phyloP scores from a whole-genome alignment of 768 basidiomycete genomes.

The Leccinum truebloodii region DNA sequence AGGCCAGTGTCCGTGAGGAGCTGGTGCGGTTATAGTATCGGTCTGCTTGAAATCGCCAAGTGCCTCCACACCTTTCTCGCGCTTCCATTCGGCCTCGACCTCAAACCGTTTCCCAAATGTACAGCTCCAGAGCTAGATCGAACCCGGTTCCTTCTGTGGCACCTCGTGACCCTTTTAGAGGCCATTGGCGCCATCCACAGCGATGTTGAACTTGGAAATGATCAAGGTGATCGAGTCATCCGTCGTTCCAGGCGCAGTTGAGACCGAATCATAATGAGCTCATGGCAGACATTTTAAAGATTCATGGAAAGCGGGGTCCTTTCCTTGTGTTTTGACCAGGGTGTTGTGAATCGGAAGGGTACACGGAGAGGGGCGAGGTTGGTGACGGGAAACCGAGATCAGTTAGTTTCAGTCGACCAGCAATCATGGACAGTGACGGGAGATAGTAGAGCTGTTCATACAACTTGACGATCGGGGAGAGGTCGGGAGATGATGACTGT shows the following conservation, averaged over 20 bases:
- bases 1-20: no score
- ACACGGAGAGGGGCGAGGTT: no score
- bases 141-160: slow-evolving; percentile 33
- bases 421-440: no score
- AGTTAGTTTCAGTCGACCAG: no score
- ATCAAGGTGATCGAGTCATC: slow-evolving; percentile 77
- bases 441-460: no score
- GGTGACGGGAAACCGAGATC: no score
- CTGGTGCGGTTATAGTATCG: no score
- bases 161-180: slow-evolving; percentile 46
- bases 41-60: no score
- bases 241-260: slow-evolving; percentile 71
- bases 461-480: no score
- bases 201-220: slow-evolving; percentile 44
- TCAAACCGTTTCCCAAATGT: slow-evolving; percentile 55
- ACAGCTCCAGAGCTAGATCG: slow-evolving; percentile 59
- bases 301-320: slow-evolving; percentile 35
- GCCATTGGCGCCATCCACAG: slow-evolving; percentile 34
- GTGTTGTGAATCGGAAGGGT: slow-evolving; percentile 36
- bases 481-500: no score
- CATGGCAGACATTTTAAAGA: slow-evolving; percentile 66
- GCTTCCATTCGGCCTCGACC: slow-evolving; percentile 47
- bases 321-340: slow-evolving; percentile 62
- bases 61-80: no score
- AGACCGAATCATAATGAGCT: slow-evolving; percentile 82